Evolutionary conservation across 441 rosid species (phyloP), one percentile per base, ranked within the genome.

Genomic region (Cnidoscolus chayamansa): DNA sequence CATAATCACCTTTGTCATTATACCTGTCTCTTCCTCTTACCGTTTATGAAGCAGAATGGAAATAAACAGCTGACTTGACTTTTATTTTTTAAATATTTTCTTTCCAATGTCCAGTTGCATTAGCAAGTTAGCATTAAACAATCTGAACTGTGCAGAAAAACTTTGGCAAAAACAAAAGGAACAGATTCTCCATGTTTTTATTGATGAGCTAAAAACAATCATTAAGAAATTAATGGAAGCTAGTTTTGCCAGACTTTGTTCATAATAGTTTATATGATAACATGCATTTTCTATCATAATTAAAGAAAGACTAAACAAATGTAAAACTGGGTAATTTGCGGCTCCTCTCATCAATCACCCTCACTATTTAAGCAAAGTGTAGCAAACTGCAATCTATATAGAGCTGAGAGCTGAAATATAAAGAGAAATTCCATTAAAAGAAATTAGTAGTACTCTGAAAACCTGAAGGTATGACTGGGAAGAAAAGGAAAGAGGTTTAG

Each of bases 361-460:
- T 5, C 35, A 53, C 12, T 47, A 56, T 20, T 64, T 55, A 0
- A 3, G 31, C 43, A 13, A 25, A 51, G 35, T 50, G 53, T 68
- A 40, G 2, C 30, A 17, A 19, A 4, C 2, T 4, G 12, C 4
- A 62, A 10, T 31, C 70, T 2, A 45, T 40, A 40, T 0, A 1
- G 11, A 45, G 57, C 47, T 72, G 10, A 25, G 25, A 25, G 25
- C 25, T 30, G 11, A 60, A 67, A 53, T 54, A 64, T 74, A 20
- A 59, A 69, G 32, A 55, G 61, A 63, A 47, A 53, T 70, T 72
- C 19, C 45, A 72, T 30, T 15, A n/a, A 67, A 54, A 62, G 4
- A 64, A 17, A 17, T 10, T 53, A 1, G 19, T 6, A 16, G 8
- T 13, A 58, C 37, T 76, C 48, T 4, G 51, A 63, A 68, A 74